Base-by-base conservation (phyloP, 371 early-diverging fungal genomes). In the Mucor plumbeus region DNA sequence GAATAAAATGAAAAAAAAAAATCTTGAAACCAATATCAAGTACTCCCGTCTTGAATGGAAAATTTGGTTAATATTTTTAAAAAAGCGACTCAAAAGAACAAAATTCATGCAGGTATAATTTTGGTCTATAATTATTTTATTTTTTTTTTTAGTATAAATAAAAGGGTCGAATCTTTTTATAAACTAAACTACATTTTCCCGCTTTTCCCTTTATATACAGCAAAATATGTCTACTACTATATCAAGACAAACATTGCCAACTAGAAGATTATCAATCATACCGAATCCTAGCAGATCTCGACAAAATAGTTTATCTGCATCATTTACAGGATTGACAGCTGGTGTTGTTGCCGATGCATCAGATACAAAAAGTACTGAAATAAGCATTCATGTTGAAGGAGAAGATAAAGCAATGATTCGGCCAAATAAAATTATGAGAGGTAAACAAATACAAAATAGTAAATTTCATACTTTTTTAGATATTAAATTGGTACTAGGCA, bases 351-450 rank as follows among this genome's bases (percentile, higher is more conserved):
- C n/a, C n/a, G 43, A 43, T 43, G 43, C 43, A 15, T n/a, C 43
- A 14, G 15, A 15, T 15, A 14, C 14, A 43, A 43, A 43, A 43
- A 15, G 15, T 11, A 43, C 43, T n/a, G 43, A 43, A 43, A 43
- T 43, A 43, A 43, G n/a, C 15, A 43, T 43, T 7, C 43, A 43
- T 43, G 7, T 43, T 15, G 43, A 43, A 43, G 43, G 43, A 6
- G 50, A 50, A 4, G 50, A 50, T 19, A 50, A 50, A 19, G 50
- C 19, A 4, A 58, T 36, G 36, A 19, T 36, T 39, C 4, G 81
- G 26, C 82, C 82, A 7, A 76, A 78, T 53, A 68, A 77, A 19
- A 69, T 73, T 43, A 68, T 81, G 17, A 70, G 82, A 75, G 81
- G 81, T 43, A 59, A 43, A 7, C 15, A n/a, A 5, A 4, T 3